Evolutionary conservation across 345 rosid genomes (phyloP).

Genomic region (Kandelia obovata): DNA sequence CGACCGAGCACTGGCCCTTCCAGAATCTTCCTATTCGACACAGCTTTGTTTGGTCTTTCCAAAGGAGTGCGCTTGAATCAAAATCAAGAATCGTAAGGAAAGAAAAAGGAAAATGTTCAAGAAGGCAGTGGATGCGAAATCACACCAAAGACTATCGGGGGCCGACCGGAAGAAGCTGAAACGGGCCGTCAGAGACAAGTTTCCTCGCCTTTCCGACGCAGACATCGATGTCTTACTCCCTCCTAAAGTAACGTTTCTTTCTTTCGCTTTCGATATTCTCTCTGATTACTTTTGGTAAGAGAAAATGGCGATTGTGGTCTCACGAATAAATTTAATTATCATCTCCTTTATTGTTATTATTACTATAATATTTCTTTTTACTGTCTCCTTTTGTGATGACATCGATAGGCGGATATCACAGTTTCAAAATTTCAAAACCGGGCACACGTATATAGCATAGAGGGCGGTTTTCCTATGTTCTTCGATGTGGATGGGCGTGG

Average conservation of each 20-base stretch:
- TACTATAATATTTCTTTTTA: not conserved
- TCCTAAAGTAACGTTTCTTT: conserved; percentile 52
- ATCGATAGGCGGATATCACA: conserved; percentile 64
- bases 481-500: conserved; percentile 92
- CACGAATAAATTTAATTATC: not conserved
- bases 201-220: conserved; percentile 64
- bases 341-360: not conserved
- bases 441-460: conserved; percentile 62
- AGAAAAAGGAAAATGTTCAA: conserved; percentile 58
- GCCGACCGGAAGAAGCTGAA: conserved; percentile 89
- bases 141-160: conserved; percentile 91
- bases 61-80: too few relatives aligned
- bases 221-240: conserved; percentile 75
- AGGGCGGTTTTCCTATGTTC: conserved; percentile 82
- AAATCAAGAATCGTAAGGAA: too few relatives aligned
- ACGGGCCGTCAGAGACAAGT: conserved; percentile 57
- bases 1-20: too few relatives aligned
- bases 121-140: conserved; percentile 86
- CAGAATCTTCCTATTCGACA: too few relatives aligned
- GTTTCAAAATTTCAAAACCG: conserved; percentile 83
- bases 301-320: too few relatives aligned
- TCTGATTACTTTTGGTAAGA: not conserved
- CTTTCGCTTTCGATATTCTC: not conserved
- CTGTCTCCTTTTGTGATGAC: not conserved
- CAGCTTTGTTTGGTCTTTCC: too few relatives aligned